These are phyloP conservation scores for Ceratobasidium sp. DNA, from an alignment of 1,284 basidiomycete species.

Conservation along the genomic window DNA sequence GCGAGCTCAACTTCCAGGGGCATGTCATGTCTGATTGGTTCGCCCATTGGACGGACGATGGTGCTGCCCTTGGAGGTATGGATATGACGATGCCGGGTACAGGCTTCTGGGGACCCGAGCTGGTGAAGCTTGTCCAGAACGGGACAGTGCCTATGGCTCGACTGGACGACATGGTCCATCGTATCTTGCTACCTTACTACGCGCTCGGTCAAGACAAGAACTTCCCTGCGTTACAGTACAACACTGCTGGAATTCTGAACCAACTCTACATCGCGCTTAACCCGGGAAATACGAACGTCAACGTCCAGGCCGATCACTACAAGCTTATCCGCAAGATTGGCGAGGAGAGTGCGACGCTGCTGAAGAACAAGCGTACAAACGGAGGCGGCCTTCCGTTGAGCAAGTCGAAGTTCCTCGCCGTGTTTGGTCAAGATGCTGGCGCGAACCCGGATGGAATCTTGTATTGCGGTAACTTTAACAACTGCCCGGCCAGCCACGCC, in stretches of 20 bases:
- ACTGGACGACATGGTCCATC: conserved; percentile 42
- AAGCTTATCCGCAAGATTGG: conserved; percentile 64
- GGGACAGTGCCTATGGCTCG: conserved; percentile 62
- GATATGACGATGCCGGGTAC: no score
- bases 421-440: conserved; percentile 39
- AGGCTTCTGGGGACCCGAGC: conserved; percentile 63
- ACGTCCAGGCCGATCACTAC: conserved; percentile 39
- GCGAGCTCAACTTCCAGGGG: conserved; percentile 64
- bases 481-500: conserved; percentile 75
- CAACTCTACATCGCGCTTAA: conserved; percentile 45
- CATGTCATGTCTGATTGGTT: conserved; percentile 51
- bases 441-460: conserved; percentile 43
- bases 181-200: conserved; percentile 52
- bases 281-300: conserved; percentile 41
- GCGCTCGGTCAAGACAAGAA: conserved; percentile 48
- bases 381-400: conserved; percentile 51
- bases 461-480: conserved; percentile 72
- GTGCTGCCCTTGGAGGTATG: conserved; percentile 51
- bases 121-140: conserved; percentile 70
- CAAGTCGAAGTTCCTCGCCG: conserved; percentile 40
- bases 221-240: conserved; percentile 44
- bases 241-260: conserved; percentile 16
- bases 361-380: conserved; percentile 71
- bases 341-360: conserved; percentile 75
- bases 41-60: conserved; percentile 49